phyloP scores from a whole-genome alignment of 257 asterid genomes.

The Handroanthus guayacan region DNA sequence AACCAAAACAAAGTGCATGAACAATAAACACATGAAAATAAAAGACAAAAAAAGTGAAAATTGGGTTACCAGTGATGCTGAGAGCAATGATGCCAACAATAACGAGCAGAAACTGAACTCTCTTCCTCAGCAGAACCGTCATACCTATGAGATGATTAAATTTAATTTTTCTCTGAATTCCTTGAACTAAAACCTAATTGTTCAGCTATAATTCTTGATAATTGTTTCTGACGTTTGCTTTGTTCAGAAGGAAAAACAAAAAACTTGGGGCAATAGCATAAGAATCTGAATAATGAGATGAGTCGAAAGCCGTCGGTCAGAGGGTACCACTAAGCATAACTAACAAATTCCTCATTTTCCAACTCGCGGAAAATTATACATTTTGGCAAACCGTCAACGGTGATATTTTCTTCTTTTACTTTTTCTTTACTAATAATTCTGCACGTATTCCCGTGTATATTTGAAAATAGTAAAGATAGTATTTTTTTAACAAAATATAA shows the following conservation, averaged over 20 bases:
- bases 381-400: too few species aligned
- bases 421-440: too few species aligned
- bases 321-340: neutral
- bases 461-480: too few species aligned
- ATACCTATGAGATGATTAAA: conserved; percentile 20
- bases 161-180: neutral
- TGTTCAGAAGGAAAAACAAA: neutral
- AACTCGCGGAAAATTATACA: neutral
- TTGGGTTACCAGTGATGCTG: conserved; percentile 69
- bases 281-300: neutral
- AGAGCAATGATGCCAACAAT: conserved; percentile 64
- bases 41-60: neutral
- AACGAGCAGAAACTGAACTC: conserved; percentile 71
- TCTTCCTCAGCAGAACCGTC: conserved; percentile 66
- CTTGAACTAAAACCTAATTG: neutral
- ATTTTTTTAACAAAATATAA: too few species aligned
- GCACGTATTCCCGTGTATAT: too few species aligned
- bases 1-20: neutral
- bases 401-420: too few species aligned
- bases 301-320: neutral
- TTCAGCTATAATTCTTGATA: conserved; percentile 4
- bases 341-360: neutral
- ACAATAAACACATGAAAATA: neutral
- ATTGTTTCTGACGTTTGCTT: neutral
- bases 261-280: neutral